Conservation (phyloP, 2,329 filamentous ascomycete genomes). For the Botrytis tulipae region DNA sequence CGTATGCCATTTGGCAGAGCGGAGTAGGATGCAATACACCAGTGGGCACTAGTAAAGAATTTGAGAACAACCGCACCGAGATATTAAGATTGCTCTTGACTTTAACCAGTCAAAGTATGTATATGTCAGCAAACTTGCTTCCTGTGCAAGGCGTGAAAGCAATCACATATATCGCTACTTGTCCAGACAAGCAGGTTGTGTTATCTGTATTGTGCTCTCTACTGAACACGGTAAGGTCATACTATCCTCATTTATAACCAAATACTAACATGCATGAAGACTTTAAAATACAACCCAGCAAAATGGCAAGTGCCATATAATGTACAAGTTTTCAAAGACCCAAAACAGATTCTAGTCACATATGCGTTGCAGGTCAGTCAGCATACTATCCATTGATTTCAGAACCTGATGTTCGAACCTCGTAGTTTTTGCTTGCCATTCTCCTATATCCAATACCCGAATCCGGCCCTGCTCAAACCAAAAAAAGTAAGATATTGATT, state of each 20-base stretch:
- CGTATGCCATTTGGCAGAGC: slow-evolving; percentile 96
- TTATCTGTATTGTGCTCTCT: slow-evolving; percentile 88
- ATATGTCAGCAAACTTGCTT: slow-evolving; percentile 75
- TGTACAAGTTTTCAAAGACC: slow-evolving; percentile 85
- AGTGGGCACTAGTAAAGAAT: slow-evolving; percentile 83
- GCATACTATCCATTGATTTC: neutral
- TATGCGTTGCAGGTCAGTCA: slow-evolving; percentile 67
- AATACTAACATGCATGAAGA: slow-evolving; percentile 48
- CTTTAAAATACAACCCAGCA: slow-evolving; percentile 92
- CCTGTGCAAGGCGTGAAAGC: slow-evolving; percentile 80
- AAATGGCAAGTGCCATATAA: slow-evolving; percentile 94
- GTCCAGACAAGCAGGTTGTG: slow-evolving; percentile 86
- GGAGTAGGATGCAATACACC: slow-evolving; percentile 93
- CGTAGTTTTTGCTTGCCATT: slow-evolving; percentile 77
- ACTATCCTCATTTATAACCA: slow-evolving; percentile 15
- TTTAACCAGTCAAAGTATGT: slow-evolving; percentile 88
- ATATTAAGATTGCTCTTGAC: slow-evolving; percentile 83
- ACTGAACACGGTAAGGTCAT: slow-evolving; percentile 76
- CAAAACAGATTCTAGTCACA: slow-evolving; percentile 85
- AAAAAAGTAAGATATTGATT: slow-evolving; percentile 56
- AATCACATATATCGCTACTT: slow-evolving; percentile 85
- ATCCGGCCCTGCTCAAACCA: slow-evolving; percentile 57
- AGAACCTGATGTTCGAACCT: slow-evolving; percentile 17
- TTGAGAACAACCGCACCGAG: slow-evolving; percentile 90
- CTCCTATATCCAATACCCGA: slow-evolving; percentile 88